Conservation (phyloP, 2,329 filamentous ascomycete species). For the Aspergillaceae sp. region DNA sequence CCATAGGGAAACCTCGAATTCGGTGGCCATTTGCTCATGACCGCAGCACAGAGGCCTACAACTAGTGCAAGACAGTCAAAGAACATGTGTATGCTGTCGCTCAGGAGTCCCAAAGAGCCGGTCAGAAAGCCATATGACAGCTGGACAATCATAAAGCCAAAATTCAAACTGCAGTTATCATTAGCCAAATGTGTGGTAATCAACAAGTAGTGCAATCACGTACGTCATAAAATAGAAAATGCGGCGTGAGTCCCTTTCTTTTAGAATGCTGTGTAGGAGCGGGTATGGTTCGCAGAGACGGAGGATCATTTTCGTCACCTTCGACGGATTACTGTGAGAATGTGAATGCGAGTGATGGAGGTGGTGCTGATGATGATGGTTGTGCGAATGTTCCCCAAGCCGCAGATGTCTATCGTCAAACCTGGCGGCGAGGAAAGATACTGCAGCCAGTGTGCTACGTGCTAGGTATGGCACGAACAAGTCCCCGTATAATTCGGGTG, state of each 20-base stretch:
- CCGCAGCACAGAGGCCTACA: constrained; percentile 81
- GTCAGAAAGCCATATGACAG: constrained; percentile 90
- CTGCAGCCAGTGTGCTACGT: constrained; percentile 17
- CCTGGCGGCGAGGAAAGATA: constrained; percentile 24
- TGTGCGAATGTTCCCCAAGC: constrained; percentile 22
- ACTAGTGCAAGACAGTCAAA: constrained; percentile 92
- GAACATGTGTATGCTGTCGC: constrained; percentile 98
- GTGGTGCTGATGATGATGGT: constrained; percentile 26
- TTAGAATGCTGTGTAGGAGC: constrained; percentile 73
- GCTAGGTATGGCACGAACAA: constrained; percentile 19
- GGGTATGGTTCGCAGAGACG: constrained; percentile 61
- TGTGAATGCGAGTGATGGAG: constrained; percentile 23
- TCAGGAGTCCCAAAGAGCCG: constrained; percentile 87
- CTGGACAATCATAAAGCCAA: constrained; percentile 89
- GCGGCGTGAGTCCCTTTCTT: constrained; percentile 82
- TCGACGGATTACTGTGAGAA: constrained; percentile 47
- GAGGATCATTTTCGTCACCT: constrained; percentile 65
- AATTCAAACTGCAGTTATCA: constrained; percentile 61
- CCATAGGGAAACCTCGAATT: constrained; percentile 86
- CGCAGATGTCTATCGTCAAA: constrained; percentile 25
- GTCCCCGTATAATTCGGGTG: constrained; percentile 20
- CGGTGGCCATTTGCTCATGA: constrained; percentile 94
- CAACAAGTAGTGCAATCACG: constrained; percentile 20
- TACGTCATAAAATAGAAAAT: constrained; percentile 97
- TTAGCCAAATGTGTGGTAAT: constrained; percentile 10